A percentile compares a stretch with the other conserved stretches of the same genome.
Conservation (phyloP, 805 yeast species). For the Metschnikowia corniflorae region DNA sequence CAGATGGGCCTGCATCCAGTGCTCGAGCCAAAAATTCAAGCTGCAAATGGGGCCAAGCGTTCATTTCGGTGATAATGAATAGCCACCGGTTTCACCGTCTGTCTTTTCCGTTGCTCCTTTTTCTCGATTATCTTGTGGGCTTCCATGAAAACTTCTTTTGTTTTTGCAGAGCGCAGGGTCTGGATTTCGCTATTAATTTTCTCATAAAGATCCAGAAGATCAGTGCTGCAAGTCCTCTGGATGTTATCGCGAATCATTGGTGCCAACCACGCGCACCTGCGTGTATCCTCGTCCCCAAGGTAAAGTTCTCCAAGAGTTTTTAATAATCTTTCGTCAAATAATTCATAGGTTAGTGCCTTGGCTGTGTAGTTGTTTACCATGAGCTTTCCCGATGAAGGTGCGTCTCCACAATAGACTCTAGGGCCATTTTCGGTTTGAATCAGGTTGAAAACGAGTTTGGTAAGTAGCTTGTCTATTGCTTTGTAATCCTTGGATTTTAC, state of each 20-base stretch:
- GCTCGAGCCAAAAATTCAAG: background rate
- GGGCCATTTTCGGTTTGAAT: slow-evolving; percentile 9
- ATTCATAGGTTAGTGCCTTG: background rate
- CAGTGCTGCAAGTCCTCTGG: background rate
- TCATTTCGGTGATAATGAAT: no score
- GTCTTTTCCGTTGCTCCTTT: no score
- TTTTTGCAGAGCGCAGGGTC: no score
- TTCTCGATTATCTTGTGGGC: no score
- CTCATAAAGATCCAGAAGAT: no score
- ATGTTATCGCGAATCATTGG: slow-evolving; percentile 5
- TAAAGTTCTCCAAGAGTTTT: slow-evolving; percentile 11
- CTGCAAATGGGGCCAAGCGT: no score
- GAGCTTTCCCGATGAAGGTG: background rate
- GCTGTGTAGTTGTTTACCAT: slow-evolving; percentile 1
- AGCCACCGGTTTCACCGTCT: no score
- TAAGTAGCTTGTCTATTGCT: slow-evolving; percentile 31
- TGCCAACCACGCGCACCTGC: slow-evolving; percentile 16
- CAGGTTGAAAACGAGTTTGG: slow-evolving; percentile 25
- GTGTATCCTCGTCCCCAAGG: slow-evolving; percentile 4
- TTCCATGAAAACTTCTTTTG: no score
- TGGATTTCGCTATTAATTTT: no score
- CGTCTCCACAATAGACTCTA: background rate
- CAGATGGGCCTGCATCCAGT: background rate
- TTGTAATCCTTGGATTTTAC: slow-evolving; percentile 24
- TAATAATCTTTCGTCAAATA: slow-evolving; percentile 11